These are phyloP conservation scores for Tetrahymena malaccensis DNA, from an alignment of 73 alveolate genomes.

Conservation along the genomic window DNA sequence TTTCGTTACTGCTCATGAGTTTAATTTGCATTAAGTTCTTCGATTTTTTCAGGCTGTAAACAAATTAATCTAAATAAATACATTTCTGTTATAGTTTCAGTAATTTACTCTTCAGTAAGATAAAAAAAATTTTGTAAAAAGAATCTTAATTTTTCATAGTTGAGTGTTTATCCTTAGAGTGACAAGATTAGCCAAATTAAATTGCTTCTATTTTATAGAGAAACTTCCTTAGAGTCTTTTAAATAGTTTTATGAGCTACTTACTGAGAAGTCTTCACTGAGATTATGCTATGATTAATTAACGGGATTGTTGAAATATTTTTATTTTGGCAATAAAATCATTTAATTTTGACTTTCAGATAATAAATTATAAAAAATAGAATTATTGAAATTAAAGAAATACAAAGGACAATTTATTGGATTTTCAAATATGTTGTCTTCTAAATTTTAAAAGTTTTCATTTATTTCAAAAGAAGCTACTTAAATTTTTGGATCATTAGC, in stretches of 20 bases:
- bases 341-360: neutral
- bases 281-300: neutral
- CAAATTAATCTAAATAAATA: neutral
- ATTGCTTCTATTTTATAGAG: neutral
- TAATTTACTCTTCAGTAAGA: neutral
- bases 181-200: neutral
- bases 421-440: neutral
- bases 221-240: neutral
- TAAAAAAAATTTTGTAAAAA: neutral
- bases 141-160: neutral
- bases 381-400: neutral
- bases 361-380: neutral
- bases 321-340: neutral
- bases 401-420: neutral
- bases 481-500: neutral
- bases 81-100: neutral
- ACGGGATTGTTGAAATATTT: neutral
- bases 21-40: neutral
- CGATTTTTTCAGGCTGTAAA: neutral
- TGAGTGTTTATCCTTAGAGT: neutral
- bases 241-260: neutral
- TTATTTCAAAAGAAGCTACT: neutral
- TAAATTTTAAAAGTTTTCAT: neutral
- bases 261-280: neutral
- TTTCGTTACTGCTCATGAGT: neutral